Evolutionary conservation across 176 grass and related monocot species (phyloP).

Genomic region (Chrysopogon serrulatus): DNA sequence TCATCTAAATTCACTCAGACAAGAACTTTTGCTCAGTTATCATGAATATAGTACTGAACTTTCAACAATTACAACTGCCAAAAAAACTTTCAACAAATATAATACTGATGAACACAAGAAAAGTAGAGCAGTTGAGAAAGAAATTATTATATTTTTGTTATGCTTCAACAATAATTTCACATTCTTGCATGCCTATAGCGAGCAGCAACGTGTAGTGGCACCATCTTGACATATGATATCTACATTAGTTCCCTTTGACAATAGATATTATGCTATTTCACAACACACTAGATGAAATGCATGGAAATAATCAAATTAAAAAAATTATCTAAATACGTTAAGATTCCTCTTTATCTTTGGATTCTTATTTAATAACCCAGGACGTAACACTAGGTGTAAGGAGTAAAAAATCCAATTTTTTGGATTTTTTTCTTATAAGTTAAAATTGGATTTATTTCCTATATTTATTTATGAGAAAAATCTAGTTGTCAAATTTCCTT

Average conservation of each 20-base stretch:
- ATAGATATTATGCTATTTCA: background rate
- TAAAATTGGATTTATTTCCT: too few species aligned
- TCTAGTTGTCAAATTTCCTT: too few species aligned
- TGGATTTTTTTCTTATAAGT: too few species aligned
- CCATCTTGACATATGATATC: background rate
- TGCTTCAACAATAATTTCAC: background rate
- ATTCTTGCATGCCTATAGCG: background rate
- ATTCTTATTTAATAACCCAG: too few species aligned
- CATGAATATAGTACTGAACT: background rate
- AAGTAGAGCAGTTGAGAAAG: background rate
- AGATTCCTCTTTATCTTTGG: too few species aligned
- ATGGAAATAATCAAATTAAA: background rate
- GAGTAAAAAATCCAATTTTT: too few species aligned
- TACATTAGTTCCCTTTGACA: background rate
- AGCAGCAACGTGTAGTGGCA: constrained; percentile 9
- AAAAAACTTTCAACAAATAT: background rate
- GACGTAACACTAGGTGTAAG: too few species aligned
- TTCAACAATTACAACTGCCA: too few species aligned
- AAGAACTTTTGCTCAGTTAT: background rate
- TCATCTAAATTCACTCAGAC: background rate
- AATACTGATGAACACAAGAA: background rate
- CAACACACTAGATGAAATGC: background rate
- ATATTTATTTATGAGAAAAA: too few species aligned
- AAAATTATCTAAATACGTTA: too few species aligned
- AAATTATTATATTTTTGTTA: background rate